A percentile compares a stretch with the other conserved stretches of the same genome.
Evolutionary conservation across 140 eudicot genomes (phyloP).

Genomic region (Erigeron philadelphicus): DNA sequence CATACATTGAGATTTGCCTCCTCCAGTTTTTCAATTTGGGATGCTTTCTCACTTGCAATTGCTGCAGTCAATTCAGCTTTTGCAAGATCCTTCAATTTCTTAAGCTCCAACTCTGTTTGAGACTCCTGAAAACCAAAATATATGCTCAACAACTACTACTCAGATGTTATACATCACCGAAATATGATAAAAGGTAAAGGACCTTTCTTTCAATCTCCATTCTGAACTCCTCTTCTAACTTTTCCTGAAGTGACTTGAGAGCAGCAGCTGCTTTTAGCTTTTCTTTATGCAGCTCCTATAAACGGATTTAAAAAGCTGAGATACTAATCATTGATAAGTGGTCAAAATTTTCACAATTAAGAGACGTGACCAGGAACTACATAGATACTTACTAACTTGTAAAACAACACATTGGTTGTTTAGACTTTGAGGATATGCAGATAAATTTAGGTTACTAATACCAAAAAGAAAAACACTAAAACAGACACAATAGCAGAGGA

Average conservation of each 20-base stretch:
- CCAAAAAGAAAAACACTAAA: neutral
- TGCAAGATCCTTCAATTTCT: conserved; percentile 64
- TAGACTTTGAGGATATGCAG: neutral
- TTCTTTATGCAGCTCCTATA: conserved; percentile 78
- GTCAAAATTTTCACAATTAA: conserved; percentile 9
- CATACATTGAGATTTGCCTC: conserved; percentile 91
- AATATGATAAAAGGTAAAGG: neutral
- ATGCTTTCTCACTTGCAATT: conserved; percentile 86
- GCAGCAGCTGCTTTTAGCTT: conserved; percentile 88
- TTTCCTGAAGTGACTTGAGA: conserved; percentile 88
- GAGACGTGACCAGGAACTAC: neutral
- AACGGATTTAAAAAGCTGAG: conserved; percentile 15
- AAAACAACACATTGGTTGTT: neutral
- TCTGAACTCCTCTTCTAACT: conserved; percentile 64
- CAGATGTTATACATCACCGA: conserved; percentile 1
- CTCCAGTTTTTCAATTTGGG: conserved; percentile 78
- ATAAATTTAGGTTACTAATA: neutral
- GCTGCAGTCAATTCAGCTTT: conserved; percentile 84
- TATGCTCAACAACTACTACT: conserved; percentile 9
- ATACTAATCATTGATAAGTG: conserved; percentile 12
- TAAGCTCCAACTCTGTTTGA: conserved; percentile 57
- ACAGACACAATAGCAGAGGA: neutral
- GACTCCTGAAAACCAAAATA: conserved; percentile 47
- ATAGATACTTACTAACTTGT: too few species aligned
- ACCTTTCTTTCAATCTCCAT: conserved; percentile 83